Evolutionary conservation across 208 protist genomes (phyloP).

Genomic region (Zelonia costaricensis): DNA sequence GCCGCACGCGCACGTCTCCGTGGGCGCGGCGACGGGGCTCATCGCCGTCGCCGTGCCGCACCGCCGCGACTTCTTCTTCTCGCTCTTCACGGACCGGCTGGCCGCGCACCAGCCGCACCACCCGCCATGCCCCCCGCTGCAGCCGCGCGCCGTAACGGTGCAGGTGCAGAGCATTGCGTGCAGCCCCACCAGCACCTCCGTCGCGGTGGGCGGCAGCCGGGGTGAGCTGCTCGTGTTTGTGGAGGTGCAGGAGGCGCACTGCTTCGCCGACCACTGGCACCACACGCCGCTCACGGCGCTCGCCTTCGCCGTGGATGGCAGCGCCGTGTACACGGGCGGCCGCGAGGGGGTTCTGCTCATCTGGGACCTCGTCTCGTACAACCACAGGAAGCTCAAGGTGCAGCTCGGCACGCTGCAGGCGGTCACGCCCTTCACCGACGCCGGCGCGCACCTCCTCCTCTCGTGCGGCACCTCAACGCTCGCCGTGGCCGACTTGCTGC

Average conservation of each 20-base stretch:
- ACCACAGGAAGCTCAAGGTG: slow-evolving; percentile 27
- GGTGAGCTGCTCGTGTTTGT: slow-evolving; percentile 79
- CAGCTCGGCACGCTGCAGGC: slow-evolving; percentile 37
- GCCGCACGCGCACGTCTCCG: slow-evolving; percentile 36
- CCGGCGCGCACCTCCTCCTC: slow-evolving; percentile 56
- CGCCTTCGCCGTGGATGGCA: slow-evolving; percentile 72
- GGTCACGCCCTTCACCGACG: slow-evolving; percentile 31
- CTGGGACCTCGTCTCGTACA: slow-evolving; percentile 69
- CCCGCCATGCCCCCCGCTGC: slow-evolving; percentile 8
- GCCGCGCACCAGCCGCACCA: slow-evolving; percentile 10
- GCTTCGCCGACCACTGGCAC: slow-evolving; percentile 90
- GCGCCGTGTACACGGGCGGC: slow-evolving; percentile 72
- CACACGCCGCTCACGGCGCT: slow-evolving; percentile 81
- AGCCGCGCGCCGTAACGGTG: slow-evolving; percentile 40
- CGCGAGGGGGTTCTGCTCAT: slow-evolving; percentile 69
- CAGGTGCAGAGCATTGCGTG: slow-evolving; percentile 62
- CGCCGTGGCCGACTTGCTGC: slow-evolving; percentile 62
- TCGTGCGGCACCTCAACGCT: slow-evolving; percentile 72
- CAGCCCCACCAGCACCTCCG: slow-evolving; percentile 37
- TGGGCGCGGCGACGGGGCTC: slow-evolving; percentile 59
- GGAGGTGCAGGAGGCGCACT: slow-evolving; percentile 51
- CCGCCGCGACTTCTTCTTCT: slow-evolving; percentile 59
- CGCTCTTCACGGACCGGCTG: slow-evolving; percentile 22
- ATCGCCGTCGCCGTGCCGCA: slow-evolving; percentile 55
- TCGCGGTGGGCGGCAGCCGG: slow-evolving; percentile 73